A percentile compares a stretch with the other conserved stretches of the same genome.
phyloP scores from a whole-genome alignment of 495 filamentous ascomycete species.

The Penicillium diatomitis region DNA sequence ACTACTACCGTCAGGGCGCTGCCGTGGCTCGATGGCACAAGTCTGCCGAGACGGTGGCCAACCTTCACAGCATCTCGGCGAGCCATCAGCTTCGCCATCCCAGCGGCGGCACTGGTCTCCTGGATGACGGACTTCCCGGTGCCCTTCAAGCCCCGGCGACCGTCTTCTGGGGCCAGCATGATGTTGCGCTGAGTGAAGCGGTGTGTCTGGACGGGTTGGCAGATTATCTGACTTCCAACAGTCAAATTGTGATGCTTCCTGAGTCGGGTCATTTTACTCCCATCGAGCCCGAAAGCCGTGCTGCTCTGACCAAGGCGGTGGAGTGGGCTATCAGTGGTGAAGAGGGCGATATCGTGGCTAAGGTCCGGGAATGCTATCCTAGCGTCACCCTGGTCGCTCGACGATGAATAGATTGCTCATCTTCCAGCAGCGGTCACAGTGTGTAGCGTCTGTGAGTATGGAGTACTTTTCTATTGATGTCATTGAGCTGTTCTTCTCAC shows the following conservation, averaged over 20 bases:
- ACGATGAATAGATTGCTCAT: slow-evolving; percentile 12
- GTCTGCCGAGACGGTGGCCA: slow-evolving; percentile 37
- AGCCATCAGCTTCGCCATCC: slow-evolving; percentile 16
- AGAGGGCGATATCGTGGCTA: slow-evolving; percentile 24
- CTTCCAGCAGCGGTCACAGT: too few species aligned
- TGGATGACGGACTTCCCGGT: slow-evolving; percentile 36
- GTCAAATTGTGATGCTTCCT: slow-evolving; percentile 34
- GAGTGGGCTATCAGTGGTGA: slow-evolving; percentile 33
- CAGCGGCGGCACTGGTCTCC: slow-evolving; percentile 33
- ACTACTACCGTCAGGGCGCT: slow-evolving; percentile 41
- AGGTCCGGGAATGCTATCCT: slow-evolving; percentile 22
- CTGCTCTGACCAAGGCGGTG: slow-evolving; percentile 22
- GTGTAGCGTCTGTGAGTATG: too few species aligned
- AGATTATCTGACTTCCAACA: slow-evolving; percentile 30
- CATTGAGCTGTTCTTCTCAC: too few species aligned
- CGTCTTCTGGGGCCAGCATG: slow-evolving; percentile 43
- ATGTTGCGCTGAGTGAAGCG: slow-evolving; percentile 29
- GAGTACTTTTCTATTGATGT: too few species aligned
- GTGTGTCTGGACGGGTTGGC: slow-evolving; percentile 35
- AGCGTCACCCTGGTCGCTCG: slow-evolving; percentile 23
- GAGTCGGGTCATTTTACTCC: slow-evolving; percentile 35
- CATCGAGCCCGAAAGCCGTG: slow-evolving; percentile 29
- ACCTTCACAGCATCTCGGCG: slow-evolving; percentile 29
- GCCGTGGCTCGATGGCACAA: slow-evolving; percentile 33
- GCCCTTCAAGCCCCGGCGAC: slow-evolving; percentile 39